Conservation (phyloP, 345 rosid species). For the Sapria himalayana region DNA sequence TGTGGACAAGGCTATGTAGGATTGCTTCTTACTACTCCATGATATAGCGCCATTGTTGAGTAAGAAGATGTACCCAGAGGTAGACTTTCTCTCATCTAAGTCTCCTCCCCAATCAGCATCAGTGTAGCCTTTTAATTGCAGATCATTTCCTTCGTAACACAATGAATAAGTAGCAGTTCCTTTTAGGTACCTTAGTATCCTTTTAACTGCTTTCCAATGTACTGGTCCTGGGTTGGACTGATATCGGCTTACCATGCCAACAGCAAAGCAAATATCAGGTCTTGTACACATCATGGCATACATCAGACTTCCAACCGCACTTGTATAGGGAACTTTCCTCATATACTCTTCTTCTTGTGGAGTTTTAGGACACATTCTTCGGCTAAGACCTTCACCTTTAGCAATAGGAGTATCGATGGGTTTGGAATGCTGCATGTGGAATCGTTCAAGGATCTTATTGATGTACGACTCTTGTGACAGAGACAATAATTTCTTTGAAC, state of each 20-base stretch:
- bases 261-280: neutral
- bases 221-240: neutral
- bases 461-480: slow-evolving; percentile 4
- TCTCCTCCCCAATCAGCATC: slow-evolving; percentile 1
- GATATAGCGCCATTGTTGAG: neutral
- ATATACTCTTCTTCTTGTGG: neutral
- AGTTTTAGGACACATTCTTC: neutral
- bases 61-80: neutral
- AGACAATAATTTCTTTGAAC: neutral
- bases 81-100: neutral
- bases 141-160: neutral
- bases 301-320: neutral
- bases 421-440: neutral
- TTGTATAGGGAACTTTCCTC: neutral
- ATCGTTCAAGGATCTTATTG: neutral
- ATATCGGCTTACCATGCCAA: neutral
- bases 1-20: neutral
- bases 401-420: neutral
- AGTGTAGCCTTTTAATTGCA: neutral
- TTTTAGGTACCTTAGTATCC: too few species aligned
- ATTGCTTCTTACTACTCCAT: neutral
- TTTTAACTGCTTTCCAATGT: neutral
- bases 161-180: neutral
- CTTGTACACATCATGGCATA: neutral
- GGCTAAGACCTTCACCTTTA: neutral